These are phyloP conservation scores for Heliamphora exappendiculata DNA, from an alignment of 148 eudicot species.

Conservation along the genomic window DNA sequence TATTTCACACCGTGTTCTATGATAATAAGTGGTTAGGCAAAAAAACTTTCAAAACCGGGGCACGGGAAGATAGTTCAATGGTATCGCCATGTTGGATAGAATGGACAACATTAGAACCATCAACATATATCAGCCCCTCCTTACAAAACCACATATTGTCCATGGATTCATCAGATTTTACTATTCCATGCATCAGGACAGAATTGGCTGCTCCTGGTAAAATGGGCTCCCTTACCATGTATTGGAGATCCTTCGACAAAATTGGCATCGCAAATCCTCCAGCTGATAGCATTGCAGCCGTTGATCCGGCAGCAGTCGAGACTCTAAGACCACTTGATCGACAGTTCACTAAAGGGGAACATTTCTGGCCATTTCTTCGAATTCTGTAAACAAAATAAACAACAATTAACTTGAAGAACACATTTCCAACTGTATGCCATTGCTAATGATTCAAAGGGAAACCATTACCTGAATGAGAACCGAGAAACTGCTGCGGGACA, in stretches of 20 bases:
- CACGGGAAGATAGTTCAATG: constrained; percentile 54
- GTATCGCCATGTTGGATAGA: constrained; percentile 55
- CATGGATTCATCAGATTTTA: constrained; percentile 47
- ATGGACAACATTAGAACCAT: constrained; percentile 61
- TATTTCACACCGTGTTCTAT: background rate
- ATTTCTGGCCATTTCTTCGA: constrained; percentile 27
- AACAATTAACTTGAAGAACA: background rate
- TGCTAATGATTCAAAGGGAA: background rate
- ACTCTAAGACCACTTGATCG: constrained; percentile 89
- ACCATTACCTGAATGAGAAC: constrained; percentile 65
- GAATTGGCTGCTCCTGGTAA: constrained; percentile 27
- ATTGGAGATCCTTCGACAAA: constrained; percentile 77
- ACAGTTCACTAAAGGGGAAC: constrained; percentile 37
- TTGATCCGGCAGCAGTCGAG: constrained; percentile 89
- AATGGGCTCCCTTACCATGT: constrained; percentile 85
- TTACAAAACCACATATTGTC: constrained; percentile 50
- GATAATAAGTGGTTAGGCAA: constrained; percentile 41
- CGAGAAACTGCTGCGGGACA: constrained; percentile 90
- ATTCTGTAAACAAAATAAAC: constrained; percentile 39
- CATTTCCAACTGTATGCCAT: background rate
- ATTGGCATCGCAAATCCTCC: constrained; percentile 86
- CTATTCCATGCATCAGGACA: constrained; percentile 53
- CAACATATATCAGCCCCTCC: constrained; percentile 62
- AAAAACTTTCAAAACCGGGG: constrained; percentile 60
- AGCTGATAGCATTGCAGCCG: constrained; percentile 90